Conservation (phyloP, 352 stramenopile genomes). For the Phytophthora megakarya region DNA sequence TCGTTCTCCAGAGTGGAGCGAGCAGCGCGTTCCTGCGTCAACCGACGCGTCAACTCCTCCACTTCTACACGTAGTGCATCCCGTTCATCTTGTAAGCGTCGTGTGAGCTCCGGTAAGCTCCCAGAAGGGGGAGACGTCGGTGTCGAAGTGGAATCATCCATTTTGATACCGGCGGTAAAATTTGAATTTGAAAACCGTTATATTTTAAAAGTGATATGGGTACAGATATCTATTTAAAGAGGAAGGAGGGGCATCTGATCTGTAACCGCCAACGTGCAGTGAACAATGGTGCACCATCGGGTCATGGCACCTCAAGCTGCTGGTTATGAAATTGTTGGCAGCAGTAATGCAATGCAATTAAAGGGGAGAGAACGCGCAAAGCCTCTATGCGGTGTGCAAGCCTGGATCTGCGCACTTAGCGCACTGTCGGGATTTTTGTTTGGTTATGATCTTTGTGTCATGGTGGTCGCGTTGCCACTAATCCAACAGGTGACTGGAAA, state of each 20-base stretch:
- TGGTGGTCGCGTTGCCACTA: conserved; percentile 70
- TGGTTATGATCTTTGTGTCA: conserved; percentile 78
- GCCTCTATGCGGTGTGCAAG: conserved; percentile 36
- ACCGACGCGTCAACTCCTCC: conserved; percentile 53
- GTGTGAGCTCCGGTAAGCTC: conserved; percentile 62
- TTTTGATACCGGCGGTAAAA: conserved; percentile 18
- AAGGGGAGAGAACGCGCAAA: conserved; percentile 1
- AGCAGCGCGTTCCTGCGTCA: conserved; percentile 47
- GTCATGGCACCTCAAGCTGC: conserved; percentile 6
- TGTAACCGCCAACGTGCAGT: conserved; percentile 7
- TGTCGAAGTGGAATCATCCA: conserved; percentile 3
- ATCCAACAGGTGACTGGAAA: conserved; percentile 50
- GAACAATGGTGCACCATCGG: conserved; percentile 21
- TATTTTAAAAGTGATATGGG: conserved; percentile 6
- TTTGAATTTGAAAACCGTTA: conserved; percentile 34
- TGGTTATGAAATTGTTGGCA: conserved; percentile 14
- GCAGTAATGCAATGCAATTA: background rate
- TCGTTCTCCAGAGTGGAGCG: conserved; percentile 58
- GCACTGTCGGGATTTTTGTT: conserved; percentile 77
- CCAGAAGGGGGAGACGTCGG: conserved; percentile 18
- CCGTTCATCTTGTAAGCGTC: conserved; percentile 64
- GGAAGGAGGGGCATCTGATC: background rate
- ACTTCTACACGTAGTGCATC: conserved; percentile 52
- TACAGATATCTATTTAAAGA: conserved; percentile 9
- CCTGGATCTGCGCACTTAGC: conserved; percentile 62